Conservation (phyloP, 2,329 filamentous ascomycete species). For the Colletotrichum sp. region DNA sequence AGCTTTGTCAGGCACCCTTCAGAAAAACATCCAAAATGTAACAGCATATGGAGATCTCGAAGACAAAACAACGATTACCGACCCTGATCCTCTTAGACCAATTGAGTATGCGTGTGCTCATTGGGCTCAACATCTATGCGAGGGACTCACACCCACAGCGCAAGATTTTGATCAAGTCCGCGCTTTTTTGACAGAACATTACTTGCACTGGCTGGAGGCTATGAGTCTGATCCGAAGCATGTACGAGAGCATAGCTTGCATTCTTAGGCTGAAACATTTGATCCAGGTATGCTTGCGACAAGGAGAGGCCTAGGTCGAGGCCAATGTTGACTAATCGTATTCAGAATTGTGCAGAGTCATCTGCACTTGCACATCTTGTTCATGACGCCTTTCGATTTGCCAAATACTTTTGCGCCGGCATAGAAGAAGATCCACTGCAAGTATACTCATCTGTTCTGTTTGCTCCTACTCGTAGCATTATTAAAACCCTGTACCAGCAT, state of each 20-base stretch:
- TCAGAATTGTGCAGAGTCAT: too few species aligned
- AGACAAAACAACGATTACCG: background rate
- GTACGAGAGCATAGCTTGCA: too few species aligned
- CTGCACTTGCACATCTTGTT: background rate
- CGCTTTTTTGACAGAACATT: conserved; percentile 34
- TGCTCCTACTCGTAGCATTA: background rate
- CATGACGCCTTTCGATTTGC: background rate
- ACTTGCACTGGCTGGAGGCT: conserved; percentile 44
- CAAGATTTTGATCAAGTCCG: background rate
- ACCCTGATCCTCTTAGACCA: conserved; percentile 12
- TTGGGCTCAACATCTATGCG: conserved; percentile 25
- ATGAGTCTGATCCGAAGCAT: too few species aligned
- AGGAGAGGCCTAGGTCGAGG: too few species aligned
- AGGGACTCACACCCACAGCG: background rate
- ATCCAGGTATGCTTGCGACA: background rate
- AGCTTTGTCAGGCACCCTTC: conserved; percentile 29
- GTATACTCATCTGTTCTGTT: background rate
- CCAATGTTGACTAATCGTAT: too few species aligned
- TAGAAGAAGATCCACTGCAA: background rate
- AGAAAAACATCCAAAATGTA: conserved; percentile 37
- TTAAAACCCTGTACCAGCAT: background rate
- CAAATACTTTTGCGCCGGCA: rapidly evolving
- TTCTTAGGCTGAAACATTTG: rapidly evolving
- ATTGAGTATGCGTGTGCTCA: conserved; percentile 24
- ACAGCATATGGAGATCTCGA: too few species aligned